A percentile compares a stretch with the other conserved stretches of the same genome.
These are phyloP conservation scores for Russula sp. DNA, from an alignment of 768 basidiomycete genomes.

Conservation along the genomic window DNA sequence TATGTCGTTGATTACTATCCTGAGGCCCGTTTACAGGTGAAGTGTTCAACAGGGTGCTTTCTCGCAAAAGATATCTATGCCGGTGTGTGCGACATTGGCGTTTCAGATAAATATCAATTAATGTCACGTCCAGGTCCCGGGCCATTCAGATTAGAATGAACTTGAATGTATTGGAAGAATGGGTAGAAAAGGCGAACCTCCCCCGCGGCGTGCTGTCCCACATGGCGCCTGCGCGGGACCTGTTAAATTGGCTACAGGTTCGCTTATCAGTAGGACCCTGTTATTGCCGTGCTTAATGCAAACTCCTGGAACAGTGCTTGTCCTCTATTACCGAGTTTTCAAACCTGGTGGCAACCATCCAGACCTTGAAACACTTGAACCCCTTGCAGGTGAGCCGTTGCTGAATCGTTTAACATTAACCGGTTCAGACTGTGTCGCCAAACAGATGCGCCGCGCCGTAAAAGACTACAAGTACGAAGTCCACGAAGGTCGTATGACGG, in stretches of 20 bases:
- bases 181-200: constrained; percentile 76
- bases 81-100: constrained; percentile 39
- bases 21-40: constrained; percentile 45
- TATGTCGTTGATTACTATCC: constrained; percentile 19
- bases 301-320: constrained; percentile 45
- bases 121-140: constrained; percentile 46
- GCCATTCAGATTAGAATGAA: constrained; percentile 90
- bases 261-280: background rate
- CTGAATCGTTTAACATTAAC: background rate
- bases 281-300: constrained; percentile 19
- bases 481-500: constrained; percentile 85
- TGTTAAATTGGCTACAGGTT: constrained; percentile 79
- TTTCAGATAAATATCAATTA: background rate
- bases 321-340: constrained; percentile 87
- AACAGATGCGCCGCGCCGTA: constrained; percentile 85
- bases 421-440: background rate
- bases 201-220: constrained; percentile 75
- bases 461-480: constrained; percentile 93
- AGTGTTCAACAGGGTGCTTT: constrained; percentile 76
- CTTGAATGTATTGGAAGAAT: constrained; percentile 78
- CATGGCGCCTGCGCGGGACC: constrained; percentile 75
- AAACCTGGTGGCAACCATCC: constrained; percentile 82
- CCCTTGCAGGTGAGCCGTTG: constrained; percentile 68
- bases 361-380: constrained; percentile 79
- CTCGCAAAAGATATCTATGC: constrained; percentile 93